Conservation (phyloP, 2,329 filamentous ascomycete genomes). For the Chrysoporthe deuterocubensis region DNA sequence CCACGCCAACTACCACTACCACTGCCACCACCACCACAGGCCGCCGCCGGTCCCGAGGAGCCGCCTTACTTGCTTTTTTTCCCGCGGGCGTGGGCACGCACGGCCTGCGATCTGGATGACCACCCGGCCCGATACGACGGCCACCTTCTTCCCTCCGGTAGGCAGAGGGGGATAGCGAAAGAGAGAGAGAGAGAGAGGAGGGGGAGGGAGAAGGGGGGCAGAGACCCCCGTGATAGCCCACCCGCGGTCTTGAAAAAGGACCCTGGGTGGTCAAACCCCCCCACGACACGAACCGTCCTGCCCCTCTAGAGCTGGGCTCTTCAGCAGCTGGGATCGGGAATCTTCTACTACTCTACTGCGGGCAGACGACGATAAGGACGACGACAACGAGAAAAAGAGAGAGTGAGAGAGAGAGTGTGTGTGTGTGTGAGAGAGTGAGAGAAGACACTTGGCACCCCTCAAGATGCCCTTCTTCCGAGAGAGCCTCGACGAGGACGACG, state of each 20-base stretch:
- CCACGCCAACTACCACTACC: background rate
- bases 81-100: slow-evolving; percentile 4
- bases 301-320: background rate
- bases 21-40: too few relatives aligned
- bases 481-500: slow-evolving; percentile 23
- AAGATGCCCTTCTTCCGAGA: slow-evolving; percentile 29
- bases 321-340: background rate
- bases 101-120: background rate
- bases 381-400: background rate
- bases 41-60: slow-evolving; percentile 2
- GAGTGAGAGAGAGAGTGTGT: background rate
- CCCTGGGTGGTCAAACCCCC: slow-evolving; percentile 24
- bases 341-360: background rate
- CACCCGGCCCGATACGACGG: slow-evolving; percentile 2
- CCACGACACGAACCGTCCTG: too few relatives aligned
- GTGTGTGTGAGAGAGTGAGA: too few relatives aligned
- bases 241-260: slow-evolving; percentile 28
- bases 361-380: background rate
- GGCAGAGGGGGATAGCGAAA: background rate
- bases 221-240: slow-evolving; percentile 14
- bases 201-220: background rate
- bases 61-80: background rate
- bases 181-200: too few relatives aligned
- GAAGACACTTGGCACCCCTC: background rate
- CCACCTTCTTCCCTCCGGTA: background rate